Evolutionary conservation across 1,284 basidiomycete species (phyloP).

Genomic region (Fistulinella cinereoalba): DNA sequence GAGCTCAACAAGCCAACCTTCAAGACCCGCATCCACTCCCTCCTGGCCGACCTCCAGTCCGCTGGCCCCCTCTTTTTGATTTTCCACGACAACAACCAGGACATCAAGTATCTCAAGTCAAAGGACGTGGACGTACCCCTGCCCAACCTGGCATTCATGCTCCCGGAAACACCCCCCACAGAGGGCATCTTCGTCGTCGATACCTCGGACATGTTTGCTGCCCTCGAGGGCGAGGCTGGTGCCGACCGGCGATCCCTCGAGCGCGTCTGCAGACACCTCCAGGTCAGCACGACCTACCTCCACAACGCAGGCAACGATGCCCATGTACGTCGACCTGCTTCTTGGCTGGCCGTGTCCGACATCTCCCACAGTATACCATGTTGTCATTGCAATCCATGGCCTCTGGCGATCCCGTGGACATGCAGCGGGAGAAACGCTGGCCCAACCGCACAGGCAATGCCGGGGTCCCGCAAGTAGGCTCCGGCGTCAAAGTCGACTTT

Average conservation of each 20-base stretch:
- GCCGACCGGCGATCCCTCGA: constrained; percentile 54
- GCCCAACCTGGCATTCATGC: constrained; percentile 47
- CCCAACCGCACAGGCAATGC: constrained; percentile 48
- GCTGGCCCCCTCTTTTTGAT: constrained; percentile 71
- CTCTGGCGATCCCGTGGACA: constrained; percentile 62
- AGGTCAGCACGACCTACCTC: constrained; percentile 52
- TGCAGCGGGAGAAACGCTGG: constrained; percentile 73
- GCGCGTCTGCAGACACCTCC: constrained; percentile 58
- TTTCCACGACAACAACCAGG: constrained; percentile 73
- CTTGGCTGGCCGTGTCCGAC: neutral
- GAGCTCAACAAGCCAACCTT: constrained; percentile 50
- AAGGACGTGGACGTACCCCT: constrained; percentile 50
- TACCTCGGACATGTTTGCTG: constrained; percentile 69
- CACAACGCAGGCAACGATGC: constrained; percentile 90
- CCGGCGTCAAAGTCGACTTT: constrained; percentile 55
- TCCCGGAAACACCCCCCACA: constrained; percentile 53
- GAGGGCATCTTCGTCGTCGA: constrained; percentile 66
- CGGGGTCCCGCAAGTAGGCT: constrained; percentile 21
- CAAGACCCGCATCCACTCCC: constrained; percentile 47
- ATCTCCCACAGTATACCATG: constrained; percentile 59
- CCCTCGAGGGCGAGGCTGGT: constrained; percentile 57
- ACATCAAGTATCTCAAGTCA: constrained; percentile 65
- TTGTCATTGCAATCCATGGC: constrained; percentile 65
- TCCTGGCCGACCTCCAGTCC: constrained; percentile 44
- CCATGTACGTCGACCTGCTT: constrained; percentile 46